Conservation (phyloP, 192 early-diverging fungal species). For the Entomortierella lignicola region DNA sequence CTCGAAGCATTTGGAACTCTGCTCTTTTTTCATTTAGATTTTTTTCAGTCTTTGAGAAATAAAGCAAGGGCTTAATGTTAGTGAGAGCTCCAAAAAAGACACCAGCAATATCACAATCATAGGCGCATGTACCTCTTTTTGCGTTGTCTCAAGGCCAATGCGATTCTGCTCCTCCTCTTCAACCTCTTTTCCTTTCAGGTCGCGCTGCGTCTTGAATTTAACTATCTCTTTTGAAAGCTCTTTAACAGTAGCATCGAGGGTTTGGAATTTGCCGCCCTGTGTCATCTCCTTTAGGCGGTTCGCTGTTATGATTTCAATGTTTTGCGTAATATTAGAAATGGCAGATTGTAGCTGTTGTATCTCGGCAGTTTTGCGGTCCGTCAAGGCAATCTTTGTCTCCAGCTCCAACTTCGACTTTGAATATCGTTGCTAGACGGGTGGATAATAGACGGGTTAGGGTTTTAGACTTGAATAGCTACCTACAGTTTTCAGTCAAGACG, state of each 20-base stretch:
- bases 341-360: constrained; percentile 71
- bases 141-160: constrained; percentile 40
- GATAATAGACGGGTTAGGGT: too few relatives aligned
- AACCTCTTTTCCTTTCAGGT: constrained; percentile 81
- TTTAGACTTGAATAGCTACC: background rate
- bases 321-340: constrained; percentile 70
- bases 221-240: constrained; percentile 84
- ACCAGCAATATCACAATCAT: background rate
- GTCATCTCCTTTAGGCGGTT: constrained; percentile 63
- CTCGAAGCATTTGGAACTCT: constrained; percentile 45
- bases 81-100: background rate
- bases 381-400: constrained; percentile 35
- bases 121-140: constrained; percentile 54
- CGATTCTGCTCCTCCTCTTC: constrained; percentile 77
- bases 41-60: constrained; percentile 57
- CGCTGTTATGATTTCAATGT: constrained; percentile 44
- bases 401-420: constrained; percentile 51
- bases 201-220: constrained; percentile 84
- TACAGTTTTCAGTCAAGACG: background rate
- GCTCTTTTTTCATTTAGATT: constrained; percentile 53
- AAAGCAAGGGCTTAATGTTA: background rate
- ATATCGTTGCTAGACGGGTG: constrained; percentile 22
- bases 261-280: constrained; percentile 71
- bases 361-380: constrained; percentile 41
- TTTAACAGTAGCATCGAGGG: constrained; percentile 79